Conservation (phyloP, 2,329 filamentous ascomycete species). For the Cladosporium phlei region DNA sequence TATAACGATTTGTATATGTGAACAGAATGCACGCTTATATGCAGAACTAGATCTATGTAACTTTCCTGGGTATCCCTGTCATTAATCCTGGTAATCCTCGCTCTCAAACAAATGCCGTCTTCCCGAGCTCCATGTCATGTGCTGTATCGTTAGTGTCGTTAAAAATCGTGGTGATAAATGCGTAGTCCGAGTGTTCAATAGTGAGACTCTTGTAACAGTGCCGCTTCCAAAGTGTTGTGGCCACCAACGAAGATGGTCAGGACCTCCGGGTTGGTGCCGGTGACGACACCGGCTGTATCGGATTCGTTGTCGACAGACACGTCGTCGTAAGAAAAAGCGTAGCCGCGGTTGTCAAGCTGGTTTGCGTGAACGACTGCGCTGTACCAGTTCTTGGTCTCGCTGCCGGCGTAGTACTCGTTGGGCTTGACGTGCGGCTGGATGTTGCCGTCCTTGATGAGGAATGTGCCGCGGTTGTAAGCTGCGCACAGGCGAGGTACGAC, state of each 20-base stretch:
- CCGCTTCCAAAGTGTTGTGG: not conserved
- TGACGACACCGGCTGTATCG: conserved; percentile 47
- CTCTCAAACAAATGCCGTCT: not conserved
- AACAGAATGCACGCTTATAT: too few relatives aligned
- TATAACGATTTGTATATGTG: too few relatives aligned
- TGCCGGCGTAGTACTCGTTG: conserved; percentile 46
- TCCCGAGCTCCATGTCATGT: not conserved
- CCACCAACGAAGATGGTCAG: conserved; percentile 46
- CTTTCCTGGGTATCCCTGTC: too few relatives aligned
- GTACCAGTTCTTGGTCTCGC: conserved; percentile 33
- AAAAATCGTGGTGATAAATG: too few relatives aligned
- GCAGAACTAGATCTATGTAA: too few relatives aligned
- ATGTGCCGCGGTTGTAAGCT: conserved; percentile 68
- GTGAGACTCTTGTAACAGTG: not conserved
- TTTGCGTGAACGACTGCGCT: conserved; percentile 54
- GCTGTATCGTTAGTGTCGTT: conserved; percentile 9
- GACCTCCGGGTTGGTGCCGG: conserved; percentile 36
- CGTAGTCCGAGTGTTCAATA: too few relatives aligned
- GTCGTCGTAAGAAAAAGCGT: conserved; percentile 63
- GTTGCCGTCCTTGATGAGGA: conserved; percentile 50
- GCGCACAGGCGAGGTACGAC: conserved; percentile 68
- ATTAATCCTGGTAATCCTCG: too few relatives aligned
- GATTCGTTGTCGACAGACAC: conserved; percentile 53
- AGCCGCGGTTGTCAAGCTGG: conserved; percentile 55
- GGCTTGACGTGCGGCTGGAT: conserved; percentile 41